A percentile compares a stretch with the other conserved stretches of the same genome.
Evolutionary conservation across 805 yeast species (phyloP).

Genomic region (Clavispora carvajalis): DNA sequence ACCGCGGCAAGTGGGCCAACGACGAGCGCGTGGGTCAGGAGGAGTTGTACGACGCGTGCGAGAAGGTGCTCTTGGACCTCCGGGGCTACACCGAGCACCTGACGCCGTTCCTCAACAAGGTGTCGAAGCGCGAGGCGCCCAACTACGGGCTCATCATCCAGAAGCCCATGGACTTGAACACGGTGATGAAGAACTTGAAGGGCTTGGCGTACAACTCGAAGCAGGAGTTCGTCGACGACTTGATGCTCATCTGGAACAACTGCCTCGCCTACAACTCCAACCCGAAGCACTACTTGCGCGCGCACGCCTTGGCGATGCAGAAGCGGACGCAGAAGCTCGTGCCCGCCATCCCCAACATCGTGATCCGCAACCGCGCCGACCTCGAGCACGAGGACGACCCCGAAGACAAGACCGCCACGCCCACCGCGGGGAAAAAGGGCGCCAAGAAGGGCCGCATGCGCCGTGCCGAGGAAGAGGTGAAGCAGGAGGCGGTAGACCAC

Average conservation of each 20-base stretch:
- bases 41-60: constrained; percentile 95
- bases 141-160: constrained; percentile 87
- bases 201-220: constrained; percentile 77
- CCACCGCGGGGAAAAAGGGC: constrained; percentile 29
- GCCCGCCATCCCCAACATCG: constrained; percentile 87
- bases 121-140: constrained; percentile 97
- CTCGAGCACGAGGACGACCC: constrained; percentile 57
- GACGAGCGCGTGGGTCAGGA: constrained; percentile 96
- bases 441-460: constrained; percentile 39
- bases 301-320: constrained; percentile 95
- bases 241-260: constrained; percentile 93
- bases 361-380: constrained; percentile 66
- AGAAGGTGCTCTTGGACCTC: constrained; percentile 84
- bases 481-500: constrained; percentile 19
- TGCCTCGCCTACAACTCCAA: constrained; percentile 91
- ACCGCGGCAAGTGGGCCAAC: constrained; percentile 96
- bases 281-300: constrained; percentile 85
- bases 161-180: constrained; percentile 93
- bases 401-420: constrained; percentile 18
- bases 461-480: constrained; percentile 25
- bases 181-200: constrained; percentile 87
- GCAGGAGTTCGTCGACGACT: constrained; percentile 87
- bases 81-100: constrained; percentile 94
- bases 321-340: constrained; percentile 71
- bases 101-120: constrained; percentile 90